These are phyloP conservation scores for Trichosporon faecale DNA, from an alignment of 1,284 basidiomycete genomes.

Conservation along the genomic window DNA sequence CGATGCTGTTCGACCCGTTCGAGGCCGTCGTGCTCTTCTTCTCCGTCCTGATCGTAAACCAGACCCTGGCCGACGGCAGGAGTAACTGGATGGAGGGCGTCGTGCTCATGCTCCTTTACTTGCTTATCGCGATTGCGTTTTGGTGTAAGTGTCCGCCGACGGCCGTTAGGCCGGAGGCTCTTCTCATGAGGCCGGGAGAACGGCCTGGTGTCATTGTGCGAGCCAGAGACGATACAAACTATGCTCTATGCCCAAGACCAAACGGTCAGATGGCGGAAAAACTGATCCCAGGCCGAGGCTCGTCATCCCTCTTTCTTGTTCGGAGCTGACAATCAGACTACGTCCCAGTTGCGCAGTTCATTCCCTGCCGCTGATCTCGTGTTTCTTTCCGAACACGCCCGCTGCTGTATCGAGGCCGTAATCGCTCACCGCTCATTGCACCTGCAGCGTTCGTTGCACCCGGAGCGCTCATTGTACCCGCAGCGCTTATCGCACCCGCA, in stretches of 20 bases:
- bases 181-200: background rate
- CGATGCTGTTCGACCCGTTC: constrained; percentile 53
- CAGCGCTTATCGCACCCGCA: too few species aligned
- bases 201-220: too few species aligned
- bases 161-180: background rate
- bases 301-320: background rate
- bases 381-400: background rate
- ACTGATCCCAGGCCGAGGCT: background rate
- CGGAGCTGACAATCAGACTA: background rate
- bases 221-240: background rate
- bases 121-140: constrained; percentile 51
- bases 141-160: constrained; percentile 29
- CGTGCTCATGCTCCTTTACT: constrained; percentile 57
- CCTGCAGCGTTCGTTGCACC: too few species aligned
- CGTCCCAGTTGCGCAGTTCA: constrained; percentile 5
- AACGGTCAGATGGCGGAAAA: too few species aligned
- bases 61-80: constrained; percentile 67
- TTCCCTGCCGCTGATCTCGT: background rate
- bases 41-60: constrained; percentile 74
- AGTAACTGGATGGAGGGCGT: constrained; percentile 56
- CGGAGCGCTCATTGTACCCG: too few species aligned
- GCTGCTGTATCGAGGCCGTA: too few species aligned
- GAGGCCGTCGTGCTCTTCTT: constrained; percentile 57
- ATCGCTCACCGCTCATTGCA: too few species aligned
- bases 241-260: background rate